Percentiles rank a stretch among this genome's conserved stretches.
phyloP scores from a whole-genome alignment of 495 filamentous ascomycete species.

The Glutinoglossum americanum region DNA sequence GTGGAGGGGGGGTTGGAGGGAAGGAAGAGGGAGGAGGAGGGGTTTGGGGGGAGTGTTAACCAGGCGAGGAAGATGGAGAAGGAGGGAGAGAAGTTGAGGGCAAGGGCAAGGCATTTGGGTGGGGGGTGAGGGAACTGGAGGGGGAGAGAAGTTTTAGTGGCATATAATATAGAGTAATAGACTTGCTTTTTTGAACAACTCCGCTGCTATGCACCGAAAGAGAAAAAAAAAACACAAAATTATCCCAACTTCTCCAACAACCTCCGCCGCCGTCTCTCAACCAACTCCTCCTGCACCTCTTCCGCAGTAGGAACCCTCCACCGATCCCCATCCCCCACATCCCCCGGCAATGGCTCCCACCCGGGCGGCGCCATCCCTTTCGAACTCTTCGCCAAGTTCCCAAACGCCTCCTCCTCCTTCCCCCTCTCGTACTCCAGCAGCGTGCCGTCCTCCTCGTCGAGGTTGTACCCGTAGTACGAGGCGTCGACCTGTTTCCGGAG shows the following conservation, averaged over 20 bases:
- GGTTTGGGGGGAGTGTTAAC: slow-evolving; percentile 12
- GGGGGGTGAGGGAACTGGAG: neutral
- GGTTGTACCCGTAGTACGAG: slow-evolving; percentile 84
- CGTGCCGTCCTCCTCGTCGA: slow-evolving; percentile 80
- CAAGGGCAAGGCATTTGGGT: neutral
- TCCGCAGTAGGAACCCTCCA: slow-evolving; percentile 76
- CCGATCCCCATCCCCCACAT: slow-evolving; percentile 56
- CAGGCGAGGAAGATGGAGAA: slow-evolving; percentile 18
- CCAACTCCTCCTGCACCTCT: slow-evolving; percentile 79
- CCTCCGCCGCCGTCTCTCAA: slow-evolving; percentile 64
- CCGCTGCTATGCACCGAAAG: neutral
- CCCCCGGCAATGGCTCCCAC: slow-evolving; percentile 77
- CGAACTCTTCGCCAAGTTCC: slow-evolving; percentile 31
- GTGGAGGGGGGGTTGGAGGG: slow-evolving; percentile 28
- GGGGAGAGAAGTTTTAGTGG: too few species aligned
- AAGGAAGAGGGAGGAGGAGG: slow-evolving; percentile 13
- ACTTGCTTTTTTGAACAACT: neutral
- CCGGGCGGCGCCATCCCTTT: slow-evolving; percentile 28
- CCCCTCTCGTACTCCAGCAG: slow-evolving; percentile 60
- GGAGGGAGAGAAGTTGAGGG: slow-evolving; percentile 7
- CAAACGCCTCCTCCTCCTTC: slow-evolving; percentile 65
- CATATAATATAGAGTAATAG: neutral
- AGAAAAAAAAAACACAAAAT: neutral
- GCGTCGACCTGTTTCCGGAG: slow-evolving; percentile 75
- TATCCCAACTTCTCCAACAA: slow-evolving; percentile 61